These are phyloP conservation scores for Boletus sensibilis DNA, from an alignment of 768 basidiomycete species.

Conservation along the genomic window DNA sequence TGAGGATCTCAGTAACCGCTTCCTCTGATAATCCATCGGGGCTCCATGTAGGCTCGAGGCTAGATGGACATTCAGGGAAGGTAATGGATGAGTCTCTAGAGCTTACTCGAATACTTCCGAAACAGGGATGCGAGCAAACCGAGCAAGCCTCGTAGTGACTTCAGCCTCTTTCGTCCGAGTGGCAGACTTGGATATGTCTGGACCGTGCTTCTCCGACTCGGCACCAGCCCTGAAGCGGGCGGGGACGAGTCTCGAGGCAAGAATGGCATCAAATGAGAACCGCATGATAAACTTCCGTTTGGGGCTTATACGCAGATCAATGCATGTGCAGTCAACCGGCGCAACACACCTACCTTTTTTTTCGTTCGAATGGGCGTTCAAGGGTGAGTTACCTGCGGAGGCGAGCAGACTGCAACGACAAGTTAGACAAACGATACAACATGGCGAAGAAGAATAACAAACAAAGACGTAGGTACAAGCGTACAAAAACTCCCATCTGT, in stretches of 20 bases:
- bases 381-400: slow-evolving; percentile 31
- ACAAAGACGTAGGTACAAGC: slow-evolving; percentile 30
- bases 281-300: slow-evolving; percentile 21
- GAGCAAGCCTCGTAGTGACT: slow-evolving; percentile 24
- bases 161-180: slow-evolving; percentile 20
- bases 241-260: slow-evolving; percentile 23
- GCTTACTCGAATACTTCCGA: slow-evolving; percentile 27
- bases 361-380: slow-evolving; percentile 17
- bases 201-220: slow-evolving; percentile 20
- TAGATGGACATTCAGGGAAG: slow-evolving; percentile 7
- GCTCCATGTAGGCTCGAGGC: slow-evolving; percentile 28
- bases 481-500: slow-evolving; percentile 35
- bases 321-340: background rate
- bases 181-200: slow-evolving; percentile 22
- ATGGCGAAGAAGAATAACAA: slow-evolving; percentile 9
- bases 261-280: slow-evolving; percentile 20
- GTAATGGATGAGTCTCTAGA: background rate
- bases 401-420: slow-evolving; percentile 21
- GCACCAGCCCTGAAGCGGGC: slow-evolving; percentile 18
- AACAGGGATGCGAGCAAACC: slow-evolving; percentile 26
- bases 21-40: slow-evolving; percentile 26
- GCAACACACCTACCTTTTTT: slow-evolving; percentile 13
- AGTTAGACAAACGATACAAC: slow-evolving; percentile 8
- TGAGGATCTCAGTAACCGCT: slow-evolving; percentile 16
- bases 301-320: slow-evolving; percentile 13